Evolutionary conservation across 192 early-diverging fungal genomes (phyloP).

Genomic region (Coemansia sp.): DNA sequence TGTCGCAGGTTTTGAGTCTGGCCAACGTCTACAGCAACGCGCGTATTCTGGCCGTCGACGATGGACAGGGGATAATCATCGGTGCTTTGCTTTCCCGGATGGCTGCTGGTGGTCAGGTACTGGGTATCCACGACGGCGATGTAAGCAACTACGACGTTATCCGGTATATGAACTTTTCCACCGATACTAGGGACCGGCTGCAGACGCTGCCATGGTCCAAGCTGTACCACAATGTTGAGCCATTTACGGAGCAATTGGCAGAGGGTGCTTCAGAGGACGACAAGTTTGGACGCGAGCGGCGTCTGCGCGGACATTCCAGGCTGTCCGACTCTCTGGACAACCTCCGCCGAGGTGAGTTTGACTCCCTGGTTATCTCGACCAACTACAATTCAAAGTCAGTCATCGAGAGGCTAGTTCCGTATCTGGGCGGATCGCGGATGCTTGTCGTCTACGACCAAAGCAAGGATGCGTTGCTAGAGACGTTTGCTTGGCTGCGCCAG

Average conservation of each 20-base stretch:
- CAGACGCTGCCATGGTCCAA: constrained; percentile 72
- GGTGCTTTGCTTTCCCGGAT: constrained; percentile 83
- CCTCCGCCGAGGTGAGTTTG: constrained; percentile 67
- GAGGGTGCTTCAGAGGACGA: constrained; percentile 58
- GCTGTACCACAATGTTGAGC: constrained; percentile 60
- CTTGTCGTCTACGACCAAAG: constrained; percentile 80
- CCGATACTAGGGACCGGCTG: constrained; percentile 58
- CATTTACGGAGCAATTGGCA: constrained; percentile 62
- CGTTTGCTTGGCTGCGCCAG: constrained; percentile 68
- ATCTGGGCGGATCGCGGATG: constrained; percentile 80
- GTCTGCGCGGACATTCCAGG: constrained; percentile 55
- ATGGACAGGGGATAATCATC: constrained; percentile 85
- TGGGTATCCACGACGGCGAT: constrained; percentile 77
- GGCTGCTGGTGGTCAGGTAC: constrained; percentile 63
- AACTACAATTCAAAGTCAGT: constrained; percentile 76
- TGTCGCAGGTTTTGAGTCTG: constrained; percentile 85
- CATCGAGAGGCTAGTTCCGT: constrained; percentile 69
- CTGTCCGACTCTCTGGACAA: constrained; percentile 58
- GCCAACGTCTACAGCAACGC: constrained; percentile 78
- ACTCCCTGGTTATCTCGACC: constrained; percentile 78
- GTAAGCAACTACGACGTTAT: constrained; percentile 72
- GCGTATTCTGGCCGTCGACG: constrained; percentile 84
- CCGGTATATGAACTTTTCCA: constrained; percentile 77
- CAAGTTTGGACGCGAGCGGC: constrained; percentile 57
- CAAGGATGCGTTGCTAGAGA: constrained; percentile 68